Conservation (phyloP, 225 moss, liverwort and hornwort genomes). For the Straminergon stramineum region DNA sequence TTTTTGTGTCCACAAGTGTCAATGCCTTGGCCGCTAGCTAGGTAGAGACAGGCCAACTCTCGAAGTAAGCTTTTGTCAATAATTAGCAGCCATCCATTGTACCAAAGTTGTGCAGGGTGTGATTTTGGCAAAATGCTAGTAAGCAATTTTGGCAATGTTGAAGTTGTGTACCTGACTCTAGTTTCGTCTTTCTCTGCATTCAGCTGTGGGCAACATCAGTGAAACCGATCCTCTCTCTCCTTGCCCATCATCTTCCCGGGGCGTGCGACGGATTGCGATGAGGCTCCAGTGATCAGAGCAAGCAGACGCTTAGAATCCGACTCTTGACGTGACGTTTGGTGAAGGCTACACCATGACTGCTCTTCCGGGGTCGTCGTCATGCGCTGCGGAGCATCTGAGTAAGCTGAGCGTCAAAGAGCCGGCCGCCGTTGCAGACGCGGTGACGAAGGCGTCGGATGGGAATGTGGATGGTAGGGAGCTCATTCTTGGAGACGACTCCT, state of each 20-base stretch:
- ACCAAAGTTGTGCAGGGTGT: neutral
- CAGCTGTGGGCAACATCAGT: neutral
- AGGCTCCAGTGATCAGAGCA: neutral
- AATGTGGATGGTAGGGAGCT: neutral
- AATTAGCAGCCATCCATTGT: neutral
- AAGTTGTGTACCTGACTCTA: neutral
- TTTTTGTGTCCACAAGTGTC: neutral
- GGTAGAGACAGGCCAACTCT: neutral
- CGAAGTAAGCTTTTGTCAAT: neutral
- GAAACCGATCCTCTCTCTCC: neutral
- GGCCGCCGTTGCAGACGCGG: neutral
- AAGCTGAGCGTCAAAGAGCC: neutral
- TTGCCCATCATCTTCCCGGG: neutral
- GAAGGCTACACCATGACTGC: neutral
- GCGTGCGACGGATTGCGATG: neutral
- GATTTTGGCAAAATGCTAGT: neutral
- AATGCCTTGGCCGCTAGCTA: neutral
- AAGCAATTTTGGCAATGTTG: no score
- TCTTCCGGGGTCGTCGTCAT: neutral
- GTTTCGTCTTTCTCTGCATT: neutral
- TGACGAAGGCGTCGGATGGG: neutral
- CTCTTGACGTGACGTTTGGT: neutral
- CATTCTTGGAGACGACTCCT: neutral
- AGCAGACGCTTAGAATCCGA: neutral
- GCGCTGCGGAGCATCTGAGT: neutral